Evolutionary conservation across 441 rosid genomes (phyloP).

Genomic region (Cnidoscolus chayamansa): DNA sequence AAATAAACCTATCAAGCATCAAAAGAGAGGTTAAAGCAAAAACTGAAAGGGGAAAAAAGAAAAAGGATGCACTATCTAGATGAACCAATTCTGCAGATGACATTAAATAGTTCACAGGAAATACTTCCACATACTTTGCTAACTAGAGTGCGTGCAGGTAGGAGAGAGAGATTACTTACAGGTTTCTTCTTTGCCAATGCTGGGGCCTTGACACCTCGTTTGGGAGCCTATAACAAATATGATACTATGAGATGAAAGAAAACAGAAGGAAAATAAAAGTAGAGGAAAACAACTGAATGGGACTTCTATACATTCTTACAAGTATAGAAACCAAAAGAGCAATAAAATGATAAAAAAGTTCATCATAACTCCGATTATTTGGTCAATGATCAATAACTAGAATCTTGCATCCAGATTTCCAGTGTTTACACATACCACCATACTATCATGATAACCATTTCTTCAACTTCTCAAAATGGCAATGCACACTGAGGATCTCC

Average conservation of each 20-base stretch:
- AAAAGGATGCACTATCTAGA: too few species aligned
- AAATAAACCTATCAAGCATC: too few species aligned
- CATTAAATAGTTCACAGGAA: too few species aligned
- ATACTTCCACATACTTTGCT: too few species aligned
- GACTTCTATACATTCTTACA: not conserved
- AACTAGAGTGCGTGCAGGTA: not conserved
- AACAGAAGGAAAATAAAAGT: not conserved
- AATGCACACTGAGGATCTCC: too few species aligned
- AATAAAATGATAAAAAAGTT: too few species aligned
- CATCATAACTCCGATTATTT: not conserved
- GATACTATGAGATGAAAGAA: not conserved
- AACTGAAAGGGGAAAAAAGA: too few species aligned
- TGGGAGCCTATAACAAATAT: constrained; percentile 14
- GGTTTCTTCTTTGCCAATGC: constrained; percentile 7
- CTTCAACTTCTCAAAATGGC: too few species aligned
- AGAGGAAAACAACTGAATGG: not conserved
- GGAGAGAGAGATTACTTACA: not conserved
- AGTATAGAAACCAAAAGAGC: not conserved
- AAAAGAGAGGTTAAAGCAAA: too few species aligned
- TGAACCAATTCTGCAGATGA: too few species aligned
- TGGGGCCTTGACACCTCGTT: constrained; percentile 13
- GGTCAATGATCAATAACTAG: too few species aligned
- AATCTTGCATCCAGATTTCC: not conserved
- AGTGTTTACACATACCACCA: not conserved
- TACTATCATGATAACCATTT: not conserved